Base-by-base conservation (phyloP, 148 eudicot species). In the Camellia lanceoleosa region DNA sequence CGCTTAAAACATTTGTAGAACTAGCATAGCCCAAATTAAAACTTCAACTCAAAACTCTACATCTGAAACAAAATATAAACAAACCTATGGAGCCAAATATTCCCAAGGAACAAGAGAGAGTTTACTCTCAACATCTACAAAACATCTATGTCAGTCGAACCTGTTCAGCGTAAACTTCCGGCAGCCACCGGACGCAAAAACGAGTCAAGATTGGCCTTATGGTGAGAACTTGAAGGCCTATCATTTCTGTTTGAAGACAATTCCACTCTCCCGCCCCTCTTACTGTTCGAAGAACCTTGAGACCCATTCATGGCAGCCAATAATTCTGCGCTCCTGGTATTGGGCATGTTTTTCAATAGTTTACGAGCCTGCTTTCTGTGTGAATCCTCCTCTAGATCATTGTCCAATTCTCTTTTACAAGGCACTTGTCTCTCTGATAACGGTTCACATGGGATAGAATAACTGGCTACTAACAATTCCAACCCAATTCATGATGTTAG, bases 361-460 rank as follows among this genome's bases (percentile, higher is more conserved):
- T 58, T 65, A 49, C 55, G 42, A 3, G 92, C 97, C 85, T 86
- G 86, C 81, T 84, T 91, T 82, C 75, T 86, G 74, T 88, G 84
- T 13, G 42, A 0, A 59, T 84, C 84, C 52, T 84, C 84, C 52
- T 85, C 85, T 61, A 83, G 77, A 14, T 81, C 88, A 71, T 83
- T 79, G 47, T 86, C 80, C 73, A 76, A 66, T 62, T 82, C 58
- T 59, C 84, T 79, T 84, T 90, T 91, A 43, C 82, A 70, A 71
- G 88, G 65, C 8, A 73, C 9, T 47, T 85, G 82, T 12, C 79
- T 80, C 46, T 76, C 80, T 7, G 60, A 46, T 74, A 78, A 86
- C 58, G 80, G 82, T 78, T 82, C 87, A 20, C 77, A 68, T 9
- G 88, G 87, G 74, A 84, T 84, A 13, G 78, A 69, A 66, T 66